Conservation (phyloP, 495 filamentous ascomycete genomes). For the Talaromyces nanjingensis region DNA sequence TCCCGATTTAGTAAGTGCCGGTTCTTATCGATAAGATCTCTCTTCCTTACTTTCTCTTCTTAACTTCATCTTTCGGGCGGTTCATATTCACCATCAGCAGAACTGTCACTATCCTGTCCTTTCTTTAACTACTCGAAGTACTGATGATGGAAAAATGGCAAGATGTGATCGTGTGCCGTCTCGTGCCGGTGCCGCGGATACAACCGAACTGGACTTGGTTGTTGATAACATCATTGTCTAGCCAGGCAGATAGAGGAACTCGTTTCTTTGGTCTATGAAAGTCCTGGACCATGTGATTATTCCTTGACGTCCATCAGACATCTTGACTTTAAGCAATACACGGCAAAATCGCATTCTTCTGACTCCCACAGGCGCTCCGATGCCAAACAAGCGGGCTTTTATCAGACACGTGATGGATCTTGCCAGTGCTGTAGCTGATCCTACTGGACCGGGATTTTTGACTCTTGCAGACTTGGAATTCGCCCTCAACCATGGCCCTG, state of each 20-base stretch:
- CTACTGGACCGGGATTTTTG: neutral
- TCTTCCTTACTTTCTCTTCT: neutral
- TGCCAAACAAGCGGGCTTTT: neutral
- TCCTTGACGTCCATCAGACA: too few relatives aligned
- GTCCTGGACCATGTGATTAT: too few relatives aligned
- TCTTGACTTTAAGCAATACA: too few relatives aligned
- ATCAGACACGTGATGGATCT: neutral
- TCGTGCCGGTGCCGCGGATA: neutral
- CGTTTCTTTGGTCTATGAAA: neutral
- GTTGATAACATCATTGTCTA: neutral
- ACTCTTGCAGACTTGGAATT: neutral
- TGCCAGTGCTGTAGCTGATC: neutral
- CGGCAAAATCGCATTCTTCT: too few relatives aligned
- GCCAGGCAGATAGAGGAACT: neutral
- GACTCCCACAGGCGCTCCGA: neutral
- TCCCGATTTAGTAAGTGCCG: neutral
- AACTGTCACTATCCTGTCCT: neutral
- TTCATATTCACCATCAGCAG: neutral
- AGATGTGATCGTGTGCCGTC: neutral
- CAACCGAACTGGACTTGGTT: neutral
- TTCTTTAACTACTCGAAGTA: neutral
- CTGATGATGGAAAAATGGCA: neutral
- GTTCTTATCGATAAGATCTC: neutral
- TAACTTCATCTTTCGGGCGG: neutral
- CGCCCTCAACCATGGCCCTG: neutral